Base-by-base conservation (phyloP, 2,329 filamentous ascomycete genomes). In the Raffaelea ambrosiae region DNA sequence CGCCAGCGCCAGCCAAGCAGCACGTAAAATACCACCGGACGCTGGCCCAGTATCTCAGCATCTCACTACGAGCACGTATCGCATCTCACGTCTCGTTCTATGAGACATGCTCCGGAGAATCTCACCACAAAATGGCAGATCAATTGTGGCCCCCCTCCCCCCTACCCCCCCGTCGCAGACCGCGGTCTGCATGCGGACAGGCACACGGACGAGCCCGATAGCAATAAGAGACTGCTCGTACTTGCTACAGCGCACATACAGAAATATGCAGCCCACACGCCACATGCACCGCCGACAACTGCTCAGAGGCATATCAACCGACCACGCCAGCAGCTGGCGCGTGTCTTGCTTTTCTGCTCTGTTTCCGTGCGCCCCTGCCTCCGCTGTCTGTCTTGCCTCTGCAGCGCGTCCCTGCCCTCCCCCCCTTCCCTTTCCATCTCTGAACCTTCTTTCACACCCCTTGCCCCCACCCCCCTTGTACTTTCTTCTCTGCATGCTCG, bases 141-240 rank as follows among this genome's bases (percentile, higher is more conserved):
- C 41, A 43, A 20, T 43, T 29, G 43, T 44, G 31, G 20, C 19
- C 40, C 31, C 33, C 26, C 26, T 29, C 26, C 13, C n/a, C n/a
- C n/a, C 7, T 7, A 29, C 26, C 26, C 26, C 26, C 26, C 26
- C 13, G 26, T 33, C 23, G 33, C 48, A 40, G 39, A 43, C 43
- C 33, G 42, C 38, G 26, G 20, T 16, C 19, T 45, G 47, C 47
- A 48, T 35, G 40, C 18, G 23, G 21, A 14, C 44, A 41, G 7
- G 26, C 18, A 7, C 26, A 29, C 26, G 13, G 26, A 29, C 26
- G n/a, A 36, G 20, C 38, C 26, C 35, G 38, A 40, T 46, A 46
- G n/a, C n/a, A n/a, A n/a, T n/a, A n/a, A n/a, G n/a, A n/a, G n/a
- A n/a, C n/a, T n/a, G n/a, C n/a, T n/a, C n/a, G n/a, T n/a, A n/a